Evolutionary conservation across 345 rosid species (phyloP), one percentile per base, ranked within the genome.

Genomic region (Eucalyptus pauciflora): DNA sequence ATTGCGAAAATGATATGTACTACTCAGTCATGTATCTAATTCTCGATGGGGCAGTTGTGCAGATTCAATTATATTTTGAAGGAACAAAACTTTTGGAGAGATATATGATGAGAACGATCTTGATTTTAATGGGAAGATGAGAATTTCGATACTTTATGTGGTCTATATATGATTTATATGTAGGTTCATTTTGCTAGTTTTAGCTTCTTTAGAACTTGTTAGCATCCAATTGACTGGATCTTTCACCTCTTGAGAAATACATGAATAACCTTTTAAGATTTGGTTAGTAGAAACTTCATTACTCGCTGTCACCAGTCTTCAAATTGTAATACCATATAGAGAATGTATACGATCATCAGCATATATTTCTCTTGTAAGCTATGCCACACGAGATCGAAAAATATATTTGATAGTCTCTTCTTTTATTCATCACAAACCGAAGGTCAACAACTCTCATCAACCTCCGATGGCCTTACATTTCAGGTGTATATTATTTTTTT

Each of bases 31-130:
- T 56, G 27, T 56, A 56, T 24, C 13, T 22, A 56, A 56, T 56
- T 22, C 2, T 24, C 24, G 24, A 56, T 24, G 13, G 4, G 11
- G 2, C 1, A 8, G 13, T 56, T 56, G 29, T 1, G 0, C 3
- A 43, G 0, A 24, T 56, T 56, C 29, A 56, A 56, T 24, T 56
- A 54, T 56, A 56, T 56, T 56, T 9, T 56, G 6, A 22, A 56
- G 1, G 62, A 56, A 56, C 62, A 56, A 9, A 56, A 56, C 62
- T 56, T 56, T 56, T 24, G 13, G 6, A 56, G 13, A 56, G 13
- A 24, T 56, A 22, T 56, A 56, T 20, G 5, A 56, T 56, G 5
- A 56, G 27, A 24, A 56, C 12, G 0, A 56, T 8, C 60, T 54
- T 22, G 60, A 54, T 22, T 54, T 54, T 54, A 54, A 20, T 20